Conservation (phyloP, 2,329 filamentous ascomycete genomes). For the Sarocladium brachiariae region DNA sequence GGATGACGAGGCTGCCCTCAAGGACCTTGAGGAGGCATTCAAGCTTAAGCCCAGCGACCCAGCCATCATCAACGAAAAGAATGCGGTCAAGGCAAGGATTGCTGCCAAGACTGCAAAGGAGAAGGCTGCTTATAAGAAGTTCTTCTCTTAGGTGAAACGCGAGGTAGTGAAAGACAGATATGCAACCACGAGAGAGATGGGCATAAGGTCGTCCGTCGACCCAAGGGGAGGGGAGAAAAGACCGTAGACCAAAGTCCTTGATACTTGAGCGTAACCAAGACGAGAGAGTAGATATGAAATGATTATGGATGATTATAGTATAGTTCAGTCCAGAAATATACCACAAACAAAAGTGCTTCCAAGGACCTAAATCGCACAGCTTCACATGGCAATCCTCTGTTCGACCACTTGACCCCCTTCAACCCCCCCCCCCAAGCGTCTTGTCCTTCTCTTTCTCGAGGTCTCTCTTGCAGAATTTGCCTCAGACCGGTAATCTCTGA, state of each 20-base stretch:
- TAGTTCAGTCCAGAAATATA: background rate
- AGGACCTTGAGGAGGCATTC: conserved; percentile 69
- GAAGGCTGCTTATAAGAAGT: conserved; percentile 88
- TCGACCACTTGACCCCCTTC: too few relatives aligned
- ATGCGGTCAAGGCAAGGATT: conserved; percentile 68
- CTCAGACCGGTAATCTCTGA: too few relatives aligned
- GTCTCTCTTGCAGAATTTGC: too few relatives aligned
- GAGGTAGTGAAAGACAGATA: too few relatives aligned
- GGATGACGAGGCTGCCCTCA: conserved; percentile 76
- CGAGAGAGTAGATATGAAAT: background rate
- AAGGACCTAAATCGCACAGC: too few relatives aligned
- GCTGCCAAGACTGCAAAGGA: conserved; percentile 74
- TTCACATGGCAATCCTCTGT: too few relatives aligned
- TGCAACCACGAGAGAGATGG: too few relatives aligned
- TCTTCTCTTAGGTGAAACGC: conserved; percentile 51
- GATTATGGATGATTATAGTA: background rate
- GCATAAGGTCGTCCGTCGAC: too few relatives aligned
- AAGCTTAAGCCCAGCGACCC: conserved; percentile 68
- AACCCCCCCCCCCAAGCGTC: too few relatives aligned
- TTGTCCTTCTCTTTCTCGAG: too few relatives aligned
- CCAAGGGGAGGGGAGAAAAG: too few relatives aligned
- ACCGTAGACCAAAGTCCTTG: too few relatives aligned
- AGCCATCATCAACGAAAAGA: conserved; percentile 68
- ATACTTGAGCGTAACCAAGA: background rate
- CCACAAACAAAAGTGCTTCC: background rate